Evolutionary conservation across 106 monocot genomes (phyloP), one percentile per base, ranked within the genome.

Genomic region (Phalaenopsis aphrodite): DNA sequence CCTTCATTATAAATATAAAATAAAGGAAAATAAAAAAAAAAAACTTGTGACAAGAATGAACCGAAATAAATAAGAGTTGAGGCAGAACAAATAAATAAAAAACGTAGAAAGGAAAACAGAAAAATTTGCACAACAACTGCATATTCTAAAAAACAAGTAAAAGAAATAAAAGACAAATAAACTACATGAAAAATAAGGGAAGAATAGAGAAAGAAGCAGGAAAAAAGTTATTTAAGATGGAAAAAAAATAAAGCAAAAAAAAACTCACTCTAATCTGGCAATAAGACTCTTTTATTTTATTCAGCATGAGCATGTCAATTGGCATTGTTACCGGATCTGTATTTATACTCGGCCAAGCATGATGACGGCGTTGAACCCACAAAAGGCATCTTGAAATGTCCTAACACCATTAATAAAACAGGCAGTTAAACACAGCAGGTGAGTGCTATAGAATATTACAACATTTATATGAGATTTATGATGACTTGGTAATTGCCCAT

Each of bases 351-450:
- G 98, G 98, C 98, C 98, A 99, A 21, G 88, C 75, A 10, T 93
- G 86, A 86, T 87, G 91, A 45, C 81, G 88, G 67, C 81, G 78
- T 82, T 99, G 98, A 77, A 91, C 73, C 98, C 98, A 99, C 55
- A 99, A 75, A 45, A 99, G 88, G 81, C 94, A 94, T 83, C 93
- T 92, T 42, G 94, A 91, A 45, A 99, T 95, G 73, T 99, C 98
- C 98, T 99, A 77, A 36, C 83, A 85, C 38, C 78, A 42, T 72
- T 21, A 42, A 69, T 41, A 42, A 72, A 55, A 41, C 10, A 2
- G 24, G 38, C 18, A 72, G 37, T 18, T 78, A 38, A 57, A 42
- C 39, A 58, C 56, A 57, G 38, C 36, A 76, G 5, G 43, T 41
- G 42, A 17, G 37, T 18, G 18, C 18, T 74, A n/a, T 4, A 74